Evolutionary conservation across 306 rosid species (phyloP).

Genomic region (Erythrophleum fordii): DNA sequence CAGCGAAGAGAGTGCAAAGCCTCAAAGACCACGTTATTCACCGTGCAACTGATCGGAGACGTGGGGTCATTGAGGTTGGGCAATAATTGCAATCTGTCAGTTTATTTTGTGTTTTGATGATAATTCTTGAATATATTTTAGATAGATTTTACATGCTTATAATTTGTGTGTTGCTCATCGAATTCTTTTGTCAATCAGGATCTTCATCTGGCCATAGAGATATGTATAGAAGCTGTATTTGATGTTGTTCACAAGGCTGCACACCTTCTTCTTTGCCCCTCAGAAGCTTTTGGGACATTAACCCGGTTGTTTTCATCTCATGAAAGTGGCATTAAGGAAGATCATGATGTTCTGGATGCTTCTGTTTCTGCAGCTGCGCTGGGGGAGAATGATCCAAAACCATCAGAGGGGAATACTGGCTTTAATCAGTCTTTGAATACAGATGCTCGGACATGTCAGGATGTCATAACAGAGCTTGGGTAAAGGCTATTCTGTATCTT

Average conservation of each 20-base stretch:
- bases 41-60: constrained; percentile 84
- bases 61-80: constrained; percentile 90
- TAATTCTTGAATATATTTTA: constrained; percentile 47
- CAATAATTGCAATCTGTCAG: background rate
- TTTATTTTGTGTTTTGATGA: constrained; percentile 48
- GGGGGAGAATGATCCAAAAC: constrained; percentile 64
- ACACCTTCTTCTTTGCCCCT: constrained; percentile 81
- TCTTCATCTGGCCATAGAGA: constrained; percentile 85
- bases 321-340: constrained; percentile 35
- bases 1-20: constrained; percentile 55
- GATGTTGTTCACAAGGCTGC: constrained; percentile 77
- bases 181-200: constrained; percentile 58
- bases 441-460: constrained; percentile 94
- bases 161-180: constrained; percentile 26
- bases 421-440: constrained; percentile 77
- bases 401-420: constrained; percentile 51
- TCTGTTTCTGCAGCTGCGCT: constrained; percentile 53
- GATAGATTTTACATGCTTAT: constrained; percentile 3
- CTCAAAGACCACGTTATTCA: constrained; percentile 78
- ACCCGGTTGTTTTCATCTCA: constrained; percentile 48
- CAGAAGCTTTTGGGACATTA: constrained; percentile 55
- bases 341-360: constrained; percentile 36
- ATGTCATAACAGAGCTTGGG: constrained; percentile 98
- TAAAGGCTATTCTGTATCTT: constrained; percentile 39
- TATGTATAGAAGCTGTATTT: constrained; percentile 78